Percentiles rank a stretch among this genome's conserved stretches.
Conservation (phyloP, 2,329 filamentous ascomycete genomes). For the Karstenula rhodostoma region DNA sequence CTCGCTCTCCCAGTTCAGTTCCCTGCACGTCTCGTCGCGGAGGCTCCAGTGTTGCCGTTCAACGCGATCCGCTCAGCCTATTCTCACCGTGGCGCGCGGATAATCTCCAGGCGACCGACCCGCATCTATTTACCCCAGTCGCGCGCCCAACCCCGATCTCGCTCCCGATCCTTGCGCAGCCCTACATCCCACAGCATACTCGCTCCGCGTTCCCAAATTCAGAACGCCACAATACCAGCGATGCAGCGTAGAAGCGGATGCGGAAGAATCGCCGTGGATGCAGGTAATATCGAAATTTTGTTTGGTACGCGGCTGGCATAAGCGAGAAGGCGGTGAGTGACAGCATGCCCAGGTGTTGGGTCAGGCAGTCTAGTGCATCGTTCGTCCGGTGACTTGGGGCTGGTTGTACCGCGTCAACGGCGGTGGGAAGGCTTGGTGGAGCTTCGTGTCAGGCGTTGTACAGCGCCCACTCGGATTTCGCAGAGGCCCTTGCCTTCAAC, state of each 20-base stretch:
- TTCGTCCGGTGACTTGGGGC: neutral
- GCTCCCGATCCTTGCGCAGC: neutral
- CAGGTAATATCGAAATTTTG: neutral
- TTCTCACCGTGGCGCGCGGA: no score
- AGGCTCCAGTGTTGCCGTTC: no score
- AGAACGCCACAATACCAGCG: neutral
- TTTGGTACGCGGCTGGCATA: neutral
- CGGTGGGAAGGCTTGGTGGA: neutral
- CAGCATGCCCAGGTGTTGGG: neutral
- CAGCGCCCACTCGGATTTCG: neutral
- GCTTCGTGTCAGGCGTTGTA: neutral
- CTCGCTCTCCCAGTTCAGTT: no score
- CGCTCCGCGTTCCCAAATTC: neutral
- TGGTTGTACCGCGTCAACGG: neutral
- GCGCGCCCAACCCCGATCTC: no score
- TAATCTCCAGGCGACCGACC: neutral
- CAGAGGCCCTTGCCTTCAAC: neutral
- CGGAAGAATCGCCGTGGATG: neutral
- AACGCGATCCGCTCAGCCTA: no score
- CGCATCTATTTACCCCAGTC: neutral
- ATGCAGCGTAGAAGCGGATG: neutral
- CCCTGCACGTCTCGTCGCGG: no score
- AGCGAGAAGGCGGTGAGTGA: neutral
- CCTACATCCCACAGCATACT: neutral
- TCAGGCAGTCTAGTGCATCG: neutral